phyloP scores from a whole-genome alignment of 208 protist species.

The Crithidia thermophila region DNA sequence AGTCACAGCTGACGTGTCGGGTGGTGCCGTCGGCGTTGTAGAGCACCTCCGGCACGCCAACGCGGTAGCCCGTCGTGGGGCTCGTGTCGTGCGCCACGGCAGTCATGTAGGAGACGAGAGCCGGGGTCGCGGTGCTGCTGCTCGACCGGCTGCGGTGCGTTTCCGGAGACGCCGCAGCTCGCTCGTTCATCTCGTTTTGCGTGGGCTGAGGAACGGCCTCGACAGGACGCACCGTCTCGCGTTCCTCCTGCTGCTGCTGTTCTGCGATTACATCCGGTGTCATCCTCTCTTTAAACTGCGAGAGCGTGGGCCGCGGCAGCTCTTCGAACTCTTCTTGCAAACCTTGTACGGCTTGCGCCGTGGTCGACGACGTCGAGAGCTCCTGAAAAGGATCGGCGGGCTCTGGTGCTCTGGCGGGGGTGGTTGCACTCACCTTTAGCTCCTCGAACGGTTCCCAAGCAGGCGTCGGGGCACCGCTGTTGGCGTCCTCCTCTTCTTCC shows the following conservation, averaged over 20 bases:
- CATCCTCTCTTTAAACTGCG: too few relatives aligned
- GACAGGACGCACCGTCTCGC: too few relatives aligned
- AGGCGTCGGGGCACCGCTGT: too few relatives aligned
- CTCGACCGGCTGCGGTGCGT: neutral
- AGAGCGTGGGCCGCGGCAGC: neutral
- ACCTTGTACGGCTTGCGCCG: neutral
- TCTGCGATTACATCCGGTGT: neutral
- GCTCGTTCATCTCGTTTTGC: too few relatives aligned
- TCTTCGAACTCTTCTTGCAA: slow-evolving; percentile 4
- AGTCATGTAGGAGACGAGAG: neutral
- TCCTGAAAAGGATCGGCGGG: slow-evolving; percentile 4
- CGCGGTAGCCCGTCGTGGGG: neutral
- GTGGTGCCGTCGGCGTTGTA: neutral
- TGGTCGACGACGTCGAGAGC: neutral
- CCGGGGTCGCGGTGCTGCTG: neutral
- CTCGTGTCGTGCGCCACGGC: neutral
- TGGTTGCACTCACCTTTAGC: neutral
- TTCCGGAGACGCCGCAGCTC: too few relatives aligned
- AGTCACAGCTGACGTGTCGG: neutral
- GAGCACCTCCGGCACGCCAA: neutral
- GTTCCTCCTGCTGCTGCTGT: neutral
- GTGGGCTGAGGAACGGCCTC: too few relatives aligned
- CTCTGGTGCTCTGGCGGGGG: neutral
- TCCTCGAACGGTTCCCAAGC: slow-evolving; percentile 1
- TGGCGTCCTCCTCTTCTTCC: too few relatives aligned